phyloP scores from a whole-genome alignment of 441 rosid species.

The Aleurites moluccanus region DNA sequence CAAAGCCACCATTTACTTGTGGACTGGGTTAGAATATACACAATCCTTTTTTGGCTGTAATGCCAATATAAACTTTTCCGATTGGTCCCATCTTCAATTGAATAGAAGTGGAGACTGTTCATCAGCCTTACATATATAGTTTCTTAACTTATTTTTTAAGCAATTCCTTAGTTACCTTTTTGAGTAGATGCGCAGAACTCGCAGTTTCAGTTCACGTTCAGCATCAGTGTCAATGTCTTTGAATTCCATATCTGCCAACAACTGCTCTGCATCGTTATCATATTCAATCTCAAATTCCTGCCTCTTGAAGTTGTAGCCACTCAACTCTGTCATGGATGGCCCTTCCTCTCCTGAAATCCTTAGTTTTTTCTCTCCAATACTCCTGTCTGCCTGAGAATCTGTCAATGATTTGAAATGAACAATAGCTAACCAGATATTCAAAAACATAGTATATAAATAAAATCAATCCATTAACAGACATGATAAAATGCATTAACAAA shows the following conservation, averaged over 20 bases:
- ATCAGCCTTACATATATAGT: slow-evolving; percentile 6
- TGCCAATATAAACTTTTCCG: not conserved
- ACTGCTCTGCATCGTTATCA: slow-evolving; percentile 95
- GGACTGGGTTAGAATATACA: not conserved
- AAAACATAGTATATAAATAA: slow-evolving; percentile 1
- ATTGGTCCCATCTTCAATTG: not conserved
- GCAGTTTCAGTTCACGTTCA: slow-evolving; percentile 77
- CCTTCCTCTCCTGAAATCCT: slow-evolving; percentile 70
- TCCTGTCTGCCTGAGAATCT: slow-evolving; percentile 76
- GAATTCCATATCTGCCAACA: slow-evolving; percentile 96
- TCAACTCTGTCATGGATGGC: slow-evolving; percentile 65
- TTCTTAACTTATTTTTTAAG: not conserved
- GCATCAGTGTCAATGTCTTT: slow-evolving; percentile 69
- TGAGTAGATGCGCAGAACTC: slow-evolving; percentile 76
- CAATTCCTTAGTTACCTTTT: slow-evolving; percentile 52
- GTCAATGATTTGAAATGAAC: slow-evolving; percentile 29
- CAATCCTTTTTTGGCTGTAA: not conserved
- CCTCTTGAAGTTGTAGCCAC: slow-evolving; percentile 92
- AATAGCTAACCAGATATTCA: slow-evolving; percentile 19
- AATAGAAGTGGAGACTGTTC: not conserved
- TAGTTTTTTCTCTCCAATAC: slow-evolving; percentile 85
- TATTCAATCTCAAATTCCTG: slow-evolving; percentile 93
- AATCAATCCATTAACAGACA: not conserved
- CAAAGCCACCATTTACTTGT: slow-evolving; percentile 5
- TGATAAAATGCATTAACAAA: not conserved